Base-by-base conservation (phyloP, 805 yeast species). In the Candida methanosorbosa region DNA sequence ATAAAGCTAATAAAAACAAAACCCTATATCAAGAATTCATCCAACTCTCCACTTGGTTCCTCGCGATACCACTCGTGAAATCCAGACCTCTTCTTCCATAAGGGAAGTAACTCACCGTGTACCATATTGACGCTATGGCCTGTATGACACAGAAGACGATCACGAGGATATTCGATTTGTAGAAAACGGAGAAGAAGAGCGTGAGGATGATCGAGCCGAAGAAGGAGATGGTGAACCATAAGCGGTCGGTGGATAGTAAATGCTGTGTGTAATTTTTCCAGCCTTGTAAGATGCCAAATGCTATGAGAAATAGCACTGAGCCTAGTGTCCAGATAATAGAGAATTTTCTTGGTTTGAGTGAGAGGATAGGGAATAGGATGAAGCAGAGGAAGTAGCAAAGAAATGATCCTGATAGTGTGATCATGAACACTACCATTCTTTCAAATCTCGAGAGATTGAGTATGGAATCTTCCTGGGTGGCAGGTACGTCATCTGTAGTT, bases 81-180 rank as follows among this genome's bases (percentile, higher is more conserved):
- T 70, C 60, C 32, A 79, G 49, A 2, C 90, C 79, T 38, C 79
- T 78, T 4, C 85, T 78, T 8, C 97, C 97, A 59, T 85, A 78
- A 12, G 97, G 97, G 67, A 90, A 87, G 57, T 88, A 88, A 43
- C 94, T 81, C 17, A 88, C 68, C 0, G 86, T 77, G 53, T 88
- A 88, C 65, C 84, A 85, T 6, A 84, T 47, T 12, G 88, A 83
- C 4, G 95, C 86, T 31, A 88, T 54, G 13, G 84, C 57, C 54
- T 88, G 95, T 4, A 81, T 50, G 1, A 78, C 53, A 36, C 86
- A 78, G 15, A 85, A 75, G 9, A 84, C 48, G 2, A 88, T 59
- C 0, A 95, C 83, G 30, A 85, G 59, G 2, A 90, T 42, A 1
- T 87, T 72, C 35, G 78, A 71, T 44, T 74, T 78, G 46, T 73